A percentile compares a stretch with the other conserved stretches of the same genome.
Evolutionary conservation across 2,329 filamentous ascomycete genomes (phyloP).

Genomic region (Myrmaecium sp.): DNA sequence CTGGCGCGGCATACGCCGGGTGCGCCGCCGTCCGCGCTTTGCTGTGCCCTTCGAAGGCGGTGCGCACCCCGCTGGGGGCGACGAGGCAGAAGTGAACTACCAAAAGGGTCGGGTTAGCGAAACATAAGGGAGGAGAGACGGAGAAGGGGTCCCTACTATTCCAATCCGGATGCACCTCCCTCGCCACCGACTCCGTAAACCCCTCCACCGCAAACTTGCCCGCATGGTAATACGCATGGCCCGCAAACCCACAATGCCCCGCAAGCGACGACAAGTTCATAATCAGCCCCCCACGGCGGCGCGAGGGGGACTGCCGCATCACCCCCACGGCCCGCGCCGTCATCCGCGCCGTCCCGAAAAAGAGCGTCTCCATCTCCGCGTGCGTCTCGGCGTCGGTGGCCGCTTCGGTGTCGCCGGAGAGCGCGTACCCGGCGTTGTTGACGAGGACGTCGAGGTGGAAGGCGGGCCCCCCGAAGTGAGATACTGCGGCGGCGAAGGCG

Average conservation of each 20-base stretch:
- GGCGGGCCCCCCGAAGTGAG: too few relatives aligned
- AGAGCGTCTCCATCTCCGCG: conserved; percentile 25
- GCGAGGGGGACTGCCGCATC: conserved; percentile 15
- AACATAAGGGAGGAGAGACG: neutral
- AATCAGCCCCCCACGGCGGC: neutral
- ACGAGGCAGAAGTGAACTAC: conserved; percentile 23
- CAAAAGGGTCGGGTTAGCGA: neutral
- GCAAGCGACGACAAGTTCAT: conserved; percentile 4
- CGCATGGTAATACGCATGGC: conserved; percentile 11
- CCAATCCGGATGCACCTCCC: conserved; percentile 21
- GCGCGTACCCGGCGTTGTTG: conserved; percentile 8
- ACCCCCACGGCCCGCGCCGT: conserved; percentile 21
- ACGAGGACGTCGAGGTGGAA: neutral
- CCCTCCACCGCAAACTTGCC: conserved; percentile 31
- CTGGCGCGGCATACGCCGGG: conserved; percentile 8
- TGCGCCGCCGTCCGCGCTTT: conserved; percentile 8
- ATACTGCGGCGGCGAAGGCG: conserved; percentile 17
- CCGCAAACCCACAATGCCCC: conserved; percentile 9
- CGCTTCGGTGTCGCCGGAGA: conserved; percentile 18
- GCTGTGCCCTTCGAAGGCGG: conserved; percentile 24
- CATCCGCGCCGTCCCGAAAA: conserved; percentile 26
- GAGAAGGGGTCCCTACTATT: conserved; percentile 4
- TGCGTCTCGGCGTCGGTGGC: conserved; percentile 17
- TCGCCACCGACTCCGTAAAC: conserved; percentile 28
- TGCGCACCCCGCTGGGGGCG: conserved; percentile 24